Base-by-base conservation (phyloP, 306 rosid species). In the Quercus berberidifolia region DNA sequence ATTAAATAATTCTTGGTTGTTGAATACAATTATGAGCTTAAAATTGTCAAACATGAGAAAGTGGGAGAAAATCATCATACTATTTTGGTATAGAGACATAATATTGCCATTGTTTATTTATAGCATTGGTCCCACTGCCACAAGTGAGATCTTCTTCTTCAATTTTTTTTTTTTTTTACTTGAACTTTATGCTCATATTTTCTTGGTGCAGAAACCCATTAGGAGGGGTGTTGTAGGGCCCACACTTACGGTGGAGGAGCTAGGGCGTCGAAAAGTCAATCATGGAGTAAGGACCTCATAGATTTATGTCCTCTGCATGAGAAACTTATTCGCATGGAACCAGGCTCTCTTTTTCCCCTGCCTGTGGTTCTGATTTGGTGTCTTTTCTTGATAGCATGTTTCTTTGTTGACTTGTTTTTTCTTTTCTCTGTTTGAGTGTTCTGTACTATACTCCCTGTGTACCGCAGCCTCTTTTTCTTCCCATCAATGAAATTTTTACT, bases 161-260 rank as follows among this genome's bases (percentile, higher is more conserved):
- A 58, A 11, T 21, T 38, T 41, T 49, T 41, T 23, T 5, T 25
- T 25, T 14, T 25, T 3, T 71, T 1, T 65, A 25, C 12, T 46
- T 69, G 41, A 49, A 51, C 58, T 13, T 46, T 31, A 51, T 78
- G 78, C 43, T 64, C 63, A 58, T 56, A 1, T 76, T 73, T 74
- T 14, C 38, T 57, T 14, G 82, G 74, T 81, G 56, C 79, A 95
- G 99, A 88, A 89, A 85, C 98, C 99, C 28, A 90, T 95, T 71
- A 86, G 99, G 85, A 88, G 79, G 46, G 99, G 99, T 71, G 92
- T 93, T 55, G 83, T 90, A 30, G 97, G 99, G 58, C 90, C 92
- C n/a, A 87, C 99, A n/a, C 90, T 95, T 11, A 82, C 88, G 93
- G 89, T 95, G 71, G 92, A 92, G 82, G 96, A 91, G 71, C 59